Evolutionary conservation across 768 basidiomycete species (phyloP).

Genomic region (Auricularia cornea): DNA sequence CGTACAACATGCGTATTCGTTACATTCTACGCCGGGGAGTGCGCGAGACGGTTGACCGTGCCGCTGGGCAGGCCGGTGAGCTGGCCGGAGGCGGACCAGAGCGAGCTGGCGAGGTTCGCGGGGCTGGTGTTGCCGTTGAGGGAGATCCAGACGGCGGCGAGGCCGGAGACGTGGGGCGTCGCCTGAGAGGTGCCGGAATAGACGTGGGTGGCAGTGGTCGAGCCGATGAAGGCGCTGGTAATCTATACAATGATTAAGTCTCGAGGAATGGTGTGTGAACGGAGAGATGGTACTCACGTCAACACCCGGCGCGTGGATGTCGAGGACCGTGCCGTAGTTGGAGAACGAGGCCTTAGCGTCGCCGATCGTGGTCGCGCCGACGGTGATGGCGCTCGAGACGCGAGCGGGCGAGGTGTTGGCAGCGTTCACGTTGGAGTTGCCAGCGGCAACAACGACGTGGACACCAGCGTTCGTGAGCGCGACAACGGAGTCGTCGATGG

Average conservation of each 20-base stretch:
- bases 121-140: slow-evolving; percentile 25
- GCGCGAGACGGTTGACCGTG: neutral
- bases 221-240: slow-evolving; percentile 14
- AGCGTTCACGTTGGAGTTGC: slow-evolving; percentile 28
- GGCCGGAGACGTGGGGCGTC: slow-evolving; percentile 34
- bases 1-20: too few relatives aligned
- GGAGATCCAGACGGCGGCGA: slow-evolving; percentile 31
- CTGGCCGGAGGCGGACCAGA: slow-evolving; percentile 8
- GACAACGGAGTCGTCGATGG: slow-evolving; percentile 27
- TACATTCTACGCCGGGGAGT: neutral
- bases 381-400: slow-evolving; percentile 28
- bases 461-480: slow-evolving; percentile 23
- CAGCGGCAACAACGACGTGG: slow-evolving; percentile 30
- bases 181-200: slow-evolving; percentile 17
- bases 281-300: slow-evolving; percentile 18
- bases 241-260: slow-evolving; percentile 7
- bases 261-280: neutral
- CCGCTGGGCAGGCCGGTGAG: neutral
- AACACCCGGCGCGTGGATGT: slow-evolving; percentile 34
- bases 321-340: slow-evolving; percentile 33
- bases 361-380: slow-evolving; percentile 31
- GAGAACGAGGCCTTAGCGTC: slow-evolving; percentile 30
- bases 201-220: neutral
- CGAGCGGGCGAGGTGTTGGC: slow-evolving; percentile 28
- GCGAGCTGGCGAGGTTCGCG: slow-evolving; percentile 18